Base-by-base conservation (phyloP, 257 asterid genomes). In the Ophiorrhiza pumila region DNA sequence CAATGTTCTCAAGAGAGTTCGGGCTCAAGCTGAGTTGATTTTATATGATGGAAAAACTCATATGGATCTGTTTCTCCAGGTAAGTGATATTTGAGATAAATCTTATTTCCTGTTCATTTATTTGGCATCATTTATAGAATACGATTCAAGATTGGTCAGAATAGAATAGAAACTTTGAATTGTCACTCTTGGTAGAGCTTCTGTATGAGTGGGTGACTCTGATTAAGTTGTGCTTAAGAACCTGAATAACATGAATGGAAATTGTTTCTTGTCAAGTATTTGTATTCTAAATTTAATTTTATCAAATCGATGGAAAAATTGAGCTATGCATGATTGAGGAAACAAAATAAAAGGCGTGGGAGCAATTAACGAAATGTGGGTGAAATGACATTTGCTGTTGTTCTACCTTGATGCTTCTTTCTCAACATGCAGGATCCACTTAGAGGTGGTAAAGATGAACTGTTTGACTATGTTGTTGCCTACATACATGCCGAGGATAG, bases 41-140 rank as follows among this genome's bases (percentile, higher is more conserved):
- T 69, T 90, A 77, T 95, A 90, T 67, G 78, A 89, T 4, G 99
- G 97, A 70, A 95, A 92, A 85, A 87, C 96, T 62, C 99, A 92
- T 80, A 90, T 96, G 20, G 99, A 95, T 87, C 76, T 95, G 68
- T 95, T 95, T 86, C 88, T 95, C 75, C 99, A 95, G 78, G 99
- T 91, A 77, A 84, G 86, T 49, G 59, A 68, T 76, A 68, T 65
- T 18, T 42, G 62, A 46, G 23, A 46, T 25, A 14, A 15, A 50
- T 31, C 12, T 60, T 68, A 1, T 62, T 34, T 55, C 2, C 59
- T 31, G 15, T 66, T 47, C 45, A 13, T 55, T 65, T n/a, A 63
- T 0, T 45, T 35, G 22, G 47, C 18, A 14, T 56, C 25, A 20
- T 39, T 11, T 69, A 37, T n/a, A 18, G 46, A 65, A 14, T 42